Base-by-base conservation (phyloP, 2,329 filamentous ascomycete genomes). In the Acrodontium crateriforme region DNA sequence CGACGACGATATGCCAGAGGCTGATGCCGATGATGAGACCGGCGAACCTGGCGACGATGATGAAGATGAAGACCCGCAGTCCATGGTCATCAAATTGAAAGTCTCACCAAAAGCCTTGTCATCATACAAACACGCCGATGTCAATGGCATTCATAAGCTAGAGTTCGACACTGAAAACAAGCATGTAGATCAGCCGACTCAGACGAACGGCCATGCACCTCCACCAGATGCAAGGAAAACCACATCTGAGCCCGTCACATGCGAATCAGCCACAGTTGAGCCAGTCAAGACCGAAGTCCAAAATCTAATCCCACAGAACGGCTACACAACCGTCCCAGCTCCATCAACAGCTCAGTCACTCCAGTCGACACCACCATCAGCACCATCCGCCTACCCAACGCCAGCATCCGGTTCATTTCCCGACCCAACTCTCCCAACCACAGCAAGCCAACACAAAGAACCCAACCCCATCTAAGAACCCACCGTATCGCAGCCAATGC, bases 61-160 rank as follows among this genome's bases (percentile, higher is more conserved):
- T 12, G 54, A 42, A 15, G 48, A 52, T 4, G 39, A 39, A 4
- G 47, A 53, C 19, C 42, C 47, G 8, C 63, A 64, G 41, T 81
- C 73, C 40, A 64, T 87, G 21, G 67, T 93, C 27, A 77, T 93
- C 31, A 85, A 80, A 50, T 63, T 93, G 26, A 51, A 46, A 25
- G 30, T 53, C 5, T 35, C 41, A 10, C 22, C 31, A 11, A 24
- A 18, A n/a, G 21, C 24, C 10, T 13, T 28, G 17, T 5, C n/a
- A 7, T 13, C 14, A 11, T 12, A 13, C 24, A 6, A 26, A 12
- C 10, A 26, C 9, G 24, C 9, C 15, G 21, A 15, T 22, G 11
- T 26, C n/a, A 12, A n/a, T 16, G 18, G 18, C 18, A 15, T 5
- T 12, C 14, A 10, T 8, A 9, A 23, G 3, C 15, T 8, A 14